These are phyloP conservation scores for Polychytrium aggregatum DNA, from an alignment of 192 early-diverging fungal species.

Conservation along the genomic window DNA sequence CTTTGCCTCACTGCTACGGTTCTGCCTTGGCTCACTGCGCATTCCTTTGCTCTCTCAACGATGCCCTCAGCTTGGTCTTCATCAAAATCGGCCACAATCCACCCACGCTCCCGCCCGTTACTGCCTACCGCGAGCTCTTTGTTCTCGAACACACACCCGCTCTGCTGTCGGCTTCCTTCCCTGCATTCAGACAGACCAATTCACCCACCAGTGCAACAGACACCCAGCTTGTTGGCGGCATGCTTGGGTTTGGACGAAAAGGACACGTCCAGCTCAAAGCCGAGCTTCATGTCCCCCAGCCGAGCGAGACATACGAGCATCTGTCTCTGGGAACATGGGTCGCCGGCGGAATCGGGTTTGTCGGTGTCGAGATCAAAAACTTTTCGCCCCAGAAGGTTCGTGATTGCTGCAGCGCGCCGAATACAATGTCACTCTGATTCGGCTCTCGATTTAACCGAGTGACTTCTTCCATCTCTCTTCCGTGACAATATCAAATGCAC, in stretches of 20 bases:
- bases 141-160: slow-evolving; percentile 20
- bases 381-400: slow-evolving; percentile 15
- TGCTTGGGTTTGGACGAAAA: slow-evolving; percentile 18
- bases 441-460: too few relatives aligned
- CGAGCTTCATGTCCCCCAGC: slow-evolving; percentile 6
- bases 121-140: slow-evolving; percentile 11
- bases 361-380: slow-evolving; percentile 27
- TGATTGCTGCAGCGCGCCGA: too few relatives aligned
- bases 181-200: too few relatives aligned
- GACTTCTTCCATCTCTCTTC: too few relatives aligned
- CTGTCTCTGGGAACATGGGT: slow-evolving; percentile 16
- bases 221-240: slow-evolving; percentile 3
- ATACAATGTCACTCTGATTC: too few relatives aligned
- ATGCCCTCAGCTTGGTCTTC: slow-evolving; percentile 1
- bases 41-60: slow-evolving; percentile 1
- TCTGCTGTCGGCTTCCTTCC: slow-evolving; percentile 2
- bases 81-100: slow-evolving; percentile 14
- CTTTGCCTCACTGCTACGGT: too few relatives aligned
- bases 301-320: too few relatives aligned
- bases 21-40: too few relatives aligned
- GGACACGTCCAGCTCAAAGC: slow-evolving; percentile 21
- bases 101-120: slow-evolving; percentile 4
- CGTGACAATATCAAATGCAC: too few relatives aligned
- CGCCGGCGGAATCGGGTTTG: slow-evolving; percentile 19
- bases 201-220: slow-evolving; percentile 4